phyloP scores from a whole-genome alignment of 768 basidiomycete species.

The Macrolepiota dolichaula region DNA sequence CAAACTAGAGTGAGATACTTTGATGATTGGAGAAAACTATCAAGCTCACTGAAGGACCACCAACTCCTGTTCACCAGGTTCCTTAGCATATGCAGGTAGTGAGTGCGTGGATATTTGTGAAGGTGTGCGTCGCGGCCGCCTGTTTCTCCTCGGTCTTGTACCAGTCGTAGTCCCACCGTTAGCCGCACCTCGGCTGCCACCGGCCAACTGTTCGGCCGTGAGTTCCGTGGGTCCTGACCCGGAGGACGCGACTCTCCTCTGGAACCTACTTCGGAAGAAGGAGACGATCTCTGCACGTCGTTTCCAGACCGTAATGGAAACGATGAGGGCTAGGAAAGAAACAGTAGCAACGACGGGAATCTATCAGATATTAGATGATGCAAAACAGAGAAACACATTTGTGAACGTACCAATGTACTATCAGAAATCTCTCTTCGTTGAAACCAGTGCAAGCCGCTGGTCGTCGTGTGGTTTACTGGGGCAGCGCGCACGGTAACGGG shows the following conservation, averaged over 20 bases:
- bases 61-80: conserved; percentile 79
- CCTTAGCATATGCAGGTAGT: conserved; percentile 77
- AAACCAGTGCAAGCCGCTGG: not conserved
- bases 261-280: conserved; percentile 10
- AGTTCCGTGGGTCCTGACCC: conserved; percentile 25
- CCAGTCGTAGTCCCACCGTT: conserved; percentile 22
- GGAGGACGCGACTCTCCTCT: conserved; percentile 5
- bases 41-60: conserved; percentile 53
- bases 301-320: conserved; percentile 18
- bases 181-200: conserved; percentile 31
- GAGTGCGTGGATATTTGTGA: conserved; percentile 80
- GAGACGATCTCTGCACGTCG: conserved; percentile 13
- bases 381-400: not conserved
- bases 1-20: not conserved
- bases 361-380: conserved; percentile 8
- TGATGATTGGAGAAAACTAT: not conserved
- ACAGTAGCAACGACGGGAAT: conserved; percentile 23
- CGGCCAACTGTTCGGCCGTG: conserved; percentile 59
- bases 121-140: conserved; percentile 58
- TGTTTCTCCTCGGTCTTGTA: conserved; percentile 22
- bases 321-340: conserved; percentile 25
- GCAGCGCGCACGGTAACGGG: not conserved
- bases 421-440: not conserved
- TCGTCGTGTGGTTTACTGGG: not conserved
- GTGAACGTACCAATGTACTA: not conserved